phyloP scores from a whole-genome alignment of 2,329 filamentous ascomycete genomes.

The Davidsoniella virescens region DNA sequence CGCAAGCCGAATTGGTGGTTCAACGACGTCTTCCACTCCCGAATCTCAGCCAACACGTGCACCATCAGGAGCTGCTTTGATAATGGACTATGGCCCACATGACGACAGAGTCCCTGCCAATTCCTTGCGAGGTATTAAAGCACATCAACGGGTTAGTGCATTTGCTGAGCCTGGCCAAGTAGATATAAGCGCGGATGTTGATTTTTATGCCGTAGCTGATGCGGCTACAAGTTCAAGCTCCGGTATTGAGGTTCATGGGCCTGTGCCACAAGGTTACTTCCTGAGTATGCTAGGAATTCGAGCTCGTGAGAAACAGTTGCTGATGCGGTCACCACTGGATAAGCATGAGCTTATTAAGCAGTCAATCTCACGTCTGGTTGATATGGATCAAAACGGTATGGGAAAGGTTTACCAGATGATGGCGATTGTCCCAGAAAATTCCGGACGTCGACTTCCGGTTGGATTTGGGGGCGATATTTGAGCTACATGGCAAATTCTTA shows the following conservation, averaged over 20 bases:
- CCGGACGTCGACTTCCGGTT: constrained; percentile 58
- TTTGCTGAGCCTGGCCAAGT: constrained; percentile 67
- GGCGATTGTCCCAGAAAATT: constrained; percentile 73
- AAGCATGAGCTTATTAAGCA: constrained; percentile 44
- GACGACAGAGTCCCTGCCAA: constrained; percentile 63
- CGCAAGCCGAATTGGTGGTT: constrained; percentile 67
- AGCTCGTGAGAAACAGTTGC: constrained; percentile 55
- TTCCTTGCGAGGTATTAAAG: constrained; percentile 74
- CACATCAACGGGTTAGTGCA: constrained; percentile 61
- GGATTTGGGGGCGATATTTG: constrained; percentile 69
- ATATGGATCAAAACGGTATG: constrained; percentile 72
- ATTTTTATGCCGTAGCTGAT: constrained; percentile 78
- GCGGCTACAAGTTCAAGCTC: constrained; percentile 58
- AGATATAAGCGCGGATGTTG: constrained; percentile 83
- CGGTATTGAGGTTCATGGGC: constrained; percentile 81
- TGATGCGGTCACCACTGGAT: constrained; percentile 26
- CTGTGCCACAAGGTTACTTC: constrained; percentile 71
- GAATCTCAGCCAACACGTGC: constrained; percentile 41
- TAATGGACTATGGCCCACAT: constrained; percentile 78
- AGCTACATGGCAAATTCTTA: too few species aligned
- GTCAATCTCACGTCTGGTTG: constrained; percentile 71
- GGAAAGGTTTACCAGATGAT: constrained; percentile 87
- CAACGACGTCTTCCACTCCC: constrained; percentile 23
- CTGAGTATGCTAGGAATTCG: constrained; percentile 66
- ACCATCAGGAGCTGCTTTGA: constrained; percentile 59